Evolutionary conservation across 2,329 filamentous ascomycete species (phyloP), one percentile per base, ranked within the genome.

Genomic region (Scolecobasidium constrictum): DNA sequence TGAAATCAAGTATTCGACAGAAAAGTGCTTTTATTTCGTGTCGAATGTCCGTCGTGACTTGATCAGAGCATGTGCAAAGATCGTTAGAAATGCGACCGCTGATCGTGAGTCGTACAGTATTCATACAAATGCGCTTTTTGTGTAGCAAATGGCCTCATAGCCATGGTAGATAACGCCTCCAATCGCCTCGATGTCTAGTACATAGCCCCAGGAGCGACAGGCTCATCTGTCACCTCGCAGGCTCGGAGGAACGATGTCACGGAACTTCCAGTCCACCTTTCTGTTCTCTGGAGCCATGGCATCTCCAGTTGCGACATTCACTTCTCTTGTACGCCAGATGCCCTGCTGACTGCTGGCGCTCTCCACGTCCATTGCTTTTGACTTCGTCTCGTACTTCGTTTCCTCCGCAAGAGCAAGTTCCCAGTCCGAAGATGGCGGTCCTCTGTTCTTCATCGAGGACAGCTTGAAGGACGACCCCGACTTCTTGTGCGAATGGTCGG

Each of bases 321-420:
- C 7, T 9, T 37, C 35, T 15, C 7, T 37, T 9, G 16, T 16
- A 19, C 35, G 35, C 35, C 35, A 37, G 16, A 37, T 37, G 16
- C 35, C 35, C 35, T 37, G 35, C 35, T 37, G 35, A 15, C 35
- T 37, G 17, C 16, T 37, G 35, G 7, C 16, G 35, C 35, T 37
- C 35, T 37, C 35, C 7, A 19, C 35, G 17, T 37, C 35, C 7
- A 15, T 15, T 7, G n/a, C 35, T 37, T 37, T 37, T 9, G 35
- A 7, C 35, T 19, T 9, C 35, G 35, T 9, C 35, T 37, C 35
- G 16, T 37, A 9, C 16, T 37, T 37, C n/a, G 16, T 19, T 7
- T 37, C 35, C 9, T 37, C 35, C 17, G 7, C 16, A 19, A 37
- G 35, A 9, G 35, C 16, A 7, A 37, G 7, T 16, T 37, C 35